Conservation (phyloP, 768 basidiomycete genomes). For the Cyclocybe aegerita region DNA sequence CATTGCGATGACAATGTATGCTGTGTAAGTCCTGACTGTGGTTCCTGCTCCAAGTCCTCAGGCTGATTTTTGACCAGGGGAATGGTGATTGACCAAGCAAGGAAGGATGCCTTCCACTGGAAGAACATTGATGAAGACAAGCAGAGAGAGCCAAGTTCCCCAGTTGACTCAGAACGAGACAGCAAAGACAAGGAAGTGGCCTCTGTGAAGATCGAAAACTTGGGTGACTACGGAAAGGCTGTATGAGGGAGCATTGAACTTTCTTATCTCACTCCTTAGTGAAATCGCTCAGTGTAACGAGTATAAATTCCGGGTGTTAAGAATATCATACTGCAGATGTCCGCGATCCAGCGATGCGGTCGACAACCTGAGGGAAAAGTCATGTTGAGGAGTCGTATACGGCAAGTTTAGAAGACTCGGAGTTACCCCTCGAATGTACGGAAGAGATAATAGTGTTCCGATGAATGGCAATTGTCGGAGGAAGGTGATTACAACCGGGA, state of each 20-base stretch:
- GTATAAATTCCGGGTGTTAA: constrained; percentile 18
- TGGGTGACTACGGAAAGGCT: too few species aligned
- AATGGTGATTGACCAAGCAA: constrained; percentile 50
- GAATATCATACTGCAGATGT: constrained; percentile 60
- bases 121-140: constrained; percentile 44
- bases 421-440: constrained; percentile 83
- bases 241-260: too few species aligned
- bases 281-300: constrained; percentile 1
- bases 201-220: not conserved
- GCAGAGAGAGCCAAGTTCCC: constrained; percentile 2
- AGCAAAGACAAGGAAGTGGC: constrained; percentile 10
- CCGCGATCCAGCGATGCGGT: constrained; percentile 78
- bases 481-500: constrained; percentile 98
- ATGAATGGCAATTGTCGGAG: constrained; percentile 91
- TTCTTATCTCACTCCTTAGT: not conserved
- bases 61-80: constrained; percentile 34
- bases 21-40: constrained; percentile 40
- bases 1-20: constrained; percentile 55
- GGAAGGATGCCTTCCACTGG: constrained; percentile 48
- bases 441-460: constrained; percentile 81
- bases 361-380: constrained; percentile 54
- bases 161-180: constrained; percentile 11
- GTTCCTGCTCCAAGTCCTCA: not conserved
- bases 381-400: not conserved
- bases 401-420: not conserved